Evolutionary conservation across 805 yeast genomes (phyloP).

Genomic region (Starmera quercuum): DNA sequence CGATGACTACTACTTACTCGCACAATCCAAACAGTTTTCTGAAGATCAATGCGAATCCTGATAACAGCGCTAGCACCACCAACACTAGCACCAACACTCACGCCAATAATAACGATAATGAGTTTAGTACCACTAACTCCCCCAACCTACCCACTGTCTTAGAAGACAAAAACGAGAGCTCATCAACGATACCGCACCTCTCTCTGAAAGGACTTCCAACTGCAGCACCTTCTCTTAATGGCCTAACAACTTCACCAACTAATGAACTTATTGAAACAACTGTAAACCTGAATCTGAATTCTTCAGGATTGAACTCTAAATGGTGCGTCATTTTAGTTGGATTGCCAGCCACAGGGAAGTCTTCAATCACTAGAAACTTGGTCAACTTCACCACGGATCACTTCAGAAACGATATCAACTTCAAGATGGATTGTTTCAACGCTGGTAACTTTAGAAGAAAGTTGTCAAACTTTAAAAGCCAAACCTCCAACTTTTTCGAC

Average conservation of each 20-base stretch:
- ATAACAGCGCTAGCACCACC: neutral
- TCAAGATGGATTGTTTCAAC: conserved; percentile 46
- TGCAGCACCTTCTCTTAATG: neutral
- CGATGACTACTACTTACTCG: neutral
- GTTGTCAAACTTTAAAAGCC: conserved; percentile 26
- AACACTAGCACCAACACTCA: neutral
- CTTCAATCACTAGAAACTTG: conserved; percentile 62
- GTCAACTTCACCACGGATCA: conserved; percentile 40
- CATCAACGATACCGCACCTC: too few relatives aligned
- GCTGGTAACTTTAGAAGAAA: conserved; percentile 67
- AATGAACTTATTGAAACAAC: conserved; percentile 10
- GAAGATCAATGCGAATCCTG: too few relatives aligned
- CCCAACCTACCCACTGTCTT: neutral
- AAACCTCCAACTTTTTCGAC: conserved; percentile 34
- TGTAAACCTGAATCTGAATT: neutral
- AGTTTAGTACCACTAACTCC: neutral
- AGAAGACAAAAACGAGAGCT: too few relatives aligned
- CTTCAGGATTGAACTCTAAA: conserved; percentile 25
- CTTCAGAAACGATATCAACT: conserved; percentile 7
- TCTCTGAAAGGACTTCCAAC: neutral
- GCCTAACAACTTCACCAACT: conserved; percentile 19
- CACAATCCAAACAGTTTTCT: neutral
- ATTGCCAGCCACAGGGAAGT: conserved; percentile 71
- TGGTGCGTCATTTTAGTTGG: conserved; percentile 69
- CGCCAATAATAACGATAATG: neutral